Base-by-base conservation (phyloP, 805 yeast species). In the Pichia membranifaciens region DNA sequence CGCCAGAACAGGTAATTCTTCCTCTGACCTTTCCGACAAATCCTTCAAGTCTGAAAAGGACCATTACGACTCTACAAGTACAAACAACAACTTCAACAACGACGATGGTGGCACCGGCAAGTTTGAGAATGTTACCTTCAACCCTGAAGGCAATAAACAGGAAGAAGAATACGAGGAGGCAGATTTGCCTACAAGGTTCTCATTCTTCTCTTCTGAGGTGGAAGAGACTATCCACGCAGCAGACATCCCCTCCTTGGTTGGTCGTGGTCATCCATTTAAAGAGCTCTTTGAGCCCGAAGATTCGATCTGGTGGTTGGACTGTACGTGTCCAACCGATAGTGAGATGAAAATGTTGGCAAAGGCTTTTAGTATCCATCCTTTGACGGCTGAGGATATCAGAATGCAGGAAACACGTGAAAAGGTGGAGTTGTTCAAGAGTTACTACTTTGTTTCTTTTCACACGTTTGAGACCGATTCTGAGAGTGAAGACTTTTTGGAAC, bases 371-470 rank as follows among this genome's bases (percentile, higher is more conserved):
- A 87, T 91, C 68, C 99, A 91, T 72, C 99, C 99, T 28, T 81
- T 91, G 72, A 91, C 99, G 0, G 89, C 96, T 1, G 99, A 91
- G 69, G 99, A 91, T 81, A 90, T 91, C 54, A 73, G 96, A 48
- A 86, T 88, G 79, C 96, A 90, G 69, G 99, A 91, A 69, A 80
- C 96, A 21, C 89, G 99, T 68, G 99, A 91, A 70, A 91, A 91
- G 67, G 97, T 91, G 28, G 99, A 91, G 68, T 72, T 91, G 52
- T 91, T 91, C 75, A 79, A 81, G 57, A 78, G 79, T 55, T 91
- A 91, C 67, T 91, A 93, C 67, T 89, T 93, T 71, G 96, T 93
- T 37, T 87, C 96, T 75, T 93, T 93, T 78, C 96, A 93, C 65
- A 87, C 98, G 4, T 93, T 93, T 67, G 97, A 89, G 61, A 82